These are phyloP conservation scores for Nemania sp. DNA, from an alignment of 2,329 filamentous ascomycete genomes.

Conservation along the genomic window DNA sequence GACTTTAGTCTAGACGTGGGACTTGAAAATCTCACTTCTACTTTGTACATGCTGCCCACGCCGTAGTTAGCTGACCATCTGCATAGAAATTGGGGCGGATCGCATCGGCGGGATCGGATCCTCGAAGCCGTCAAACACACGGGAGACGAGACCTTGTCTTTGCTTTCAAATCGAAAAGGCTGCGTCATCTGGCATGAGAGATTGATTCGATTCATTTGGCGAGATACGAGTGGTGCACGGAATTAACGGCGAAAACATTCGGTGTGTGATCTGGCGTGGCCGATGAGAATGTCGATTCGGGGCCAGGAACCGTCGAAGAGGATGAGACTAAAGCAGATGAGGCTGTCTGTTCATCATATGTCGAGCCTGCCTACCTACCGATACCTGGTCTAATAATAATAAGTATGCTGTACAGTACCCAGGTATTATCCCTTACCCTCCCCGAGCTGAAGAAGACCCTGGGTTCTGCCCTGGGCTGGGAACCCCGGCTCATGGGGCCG, in stretches of 20 bases:
- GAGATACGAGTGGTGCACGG: slow-evolving; percentile 4
- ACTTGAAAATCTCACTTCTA: not conserved
- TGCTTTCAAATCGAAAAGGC: not conserved
- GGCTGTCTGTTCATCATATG: slow-evolving; percentile 17
- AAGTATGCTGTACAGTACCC: not conserved
- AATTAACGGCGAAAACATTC: slow-evolving; percentile 22
- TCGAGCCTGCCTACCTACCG: not conserved
- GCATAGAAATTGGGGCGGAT: slow-evolving; percentile 9
- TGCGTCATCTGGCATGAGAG: not conserved
- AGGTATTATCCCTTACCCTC: not conserved
- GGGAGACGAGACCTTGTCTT: slow-evolving; percentile 1
- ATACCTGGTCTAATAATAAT: slow-evolving; percentile 15
- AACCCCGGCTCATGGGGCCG: slow-evolving; percentile 22
- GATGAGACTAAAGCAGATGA: slow-evolving; percentile 29
- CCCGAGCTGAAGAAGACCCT: slow-evolving; percentile 22
- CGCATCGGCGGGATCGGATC: slow-evolving; percentile 12
- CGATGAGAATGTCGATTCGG: slow-evolving; percentile 12
- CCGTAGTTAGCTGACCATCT: slow-evolving; percentile 8
- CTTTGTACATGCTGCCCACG: not conserved
- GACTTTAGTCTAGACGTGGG: not conserved
- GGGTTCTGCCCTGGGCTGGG: slow-evolving; percentile 5
- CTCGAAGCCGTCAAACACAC: slow-evolving; percentile 7
- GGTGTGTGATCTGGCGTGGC: not conserved
- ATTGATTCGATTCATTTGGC: slow-evolving; percentile 8
- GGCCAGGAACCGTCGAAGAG: slow-evolving; percentile 1